Percentiles rank a stretch among this genome's conserved stretches.
Conservation (phyloP, 352 stramenopile genomes). For the Lagenidium sp. region DNA sequence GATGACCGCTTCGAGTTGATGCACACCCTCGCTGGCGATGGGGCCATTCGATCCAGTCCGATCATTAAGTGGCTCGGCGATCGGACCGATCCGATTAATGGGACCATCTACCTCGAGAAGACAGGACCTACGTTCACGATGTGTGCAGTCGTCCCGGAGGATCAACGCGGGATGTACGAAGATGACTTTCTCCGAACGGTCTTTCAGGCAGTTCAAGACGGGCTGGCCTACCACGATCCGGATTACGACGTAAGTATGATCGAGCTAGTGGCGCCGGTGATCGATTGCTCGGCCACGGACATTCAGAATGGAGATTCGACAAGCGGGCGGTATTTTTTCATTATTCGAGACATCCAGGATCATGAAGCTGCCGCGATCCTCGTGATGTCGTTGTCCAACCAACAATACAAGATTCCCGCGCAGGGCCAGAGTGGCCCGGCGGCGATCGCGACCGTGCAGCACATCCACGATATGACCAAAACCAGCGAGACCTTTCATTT, state of each 20-base stretch:
- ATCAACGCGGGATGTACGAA: background rate
- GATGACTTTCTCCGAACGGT: constrained; percentile 3
- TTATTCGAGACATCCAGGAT: background rate
- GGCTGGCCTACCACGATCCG: constrained; percentile 1
- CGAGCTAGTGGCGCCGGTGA: background rate
- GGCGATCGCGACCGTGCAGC: constrained; percentile 4
- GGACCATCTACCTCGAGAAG: background rate
- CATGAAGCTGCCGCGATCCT: constrained; percentile 1
- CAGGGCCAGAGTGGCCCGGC: constrained; percentile 4
- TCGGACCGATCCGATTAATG: background rate
- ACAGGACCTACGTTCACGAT: background rate
- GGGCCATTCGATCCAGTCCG: constrained; percentile 1
- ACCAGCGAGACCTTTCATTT: background rate
- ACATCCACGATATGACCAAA: constrained; percentile 7
- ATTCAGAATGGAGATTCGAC: background rate
- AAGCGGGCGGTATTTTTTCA: constrained; percentile 4
- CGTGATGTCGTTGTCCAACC: constrained; percentile 7
- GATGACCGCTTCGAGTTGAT: background rate
- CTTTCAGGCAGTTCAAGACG: background rate
- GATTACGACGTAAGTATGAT: background rate
- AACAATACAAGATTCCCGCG: constrained; percentile 3
- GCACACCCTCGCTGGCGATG: background rate
- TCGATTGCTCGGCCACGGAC: constrained; percentile 1
- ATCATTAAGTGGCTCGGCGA: background rate
- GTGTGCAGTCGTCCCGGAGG: background rate